phyloP scores from a whole-genome alignment of 345 rosid species.

The Conringia planisiliqua region DNA sequence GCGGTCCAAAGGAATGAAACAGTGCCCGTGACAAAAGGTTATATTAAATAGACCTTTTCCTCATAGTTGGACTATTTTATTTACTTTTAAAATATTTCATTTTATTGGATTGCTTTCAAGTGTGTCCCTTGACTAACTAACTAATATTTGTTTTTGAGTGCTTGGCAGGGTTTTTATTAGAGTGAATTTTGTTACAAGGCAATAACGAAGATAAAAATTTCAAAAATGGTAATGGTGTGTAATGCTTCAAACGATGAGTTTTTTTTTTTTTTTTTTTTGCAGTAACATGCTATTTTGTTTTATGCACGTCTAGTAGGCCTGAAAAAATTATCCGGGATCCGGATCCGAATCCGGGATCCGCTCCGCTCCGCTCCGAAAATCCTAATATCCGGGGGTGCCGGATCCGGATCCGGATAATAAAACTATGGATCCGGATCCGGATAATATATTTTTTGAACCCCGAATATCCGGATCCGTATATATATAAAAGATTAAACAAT shows the following conservation, averaged over 20 bases:
- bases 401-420: no score
- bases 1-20: conserved; percentile 32
- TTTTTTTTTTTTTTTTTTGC: no score
- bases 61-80: not conserved
- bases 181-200: not conserved
- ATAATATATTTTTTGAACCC: no score
- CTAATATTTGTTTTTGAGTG: conserved; percentile 13
- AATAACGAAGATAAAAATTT: not conserved
- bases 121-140: conserved; percentile 9
- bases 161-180: not conserved
- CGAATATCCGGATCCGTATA: no score
- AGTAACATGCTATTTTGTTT: not conserved
- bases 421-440: no score
- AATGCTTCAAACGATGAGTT: not conserved
- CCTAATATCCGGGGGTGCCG: no score
- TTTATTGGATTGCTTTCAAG: conserved; percentile 4
- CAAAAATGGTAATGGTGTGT: not conserved
- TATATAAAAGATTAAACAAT: no score
- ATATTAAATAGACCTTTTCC: conserved; percentile 21
- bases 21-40: conserved; percentile 27
- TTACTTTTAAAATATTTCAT: not conserved
- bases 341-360: no score
- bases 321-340: no score
- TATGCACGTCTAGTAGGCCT: not conserved
- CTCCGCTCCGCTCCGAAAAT: no score